Evolutionary conservation across 2,329 filamentous ascomycete species (phyloP).

Genomic region (Ceratocystis albifundus): DNA sequence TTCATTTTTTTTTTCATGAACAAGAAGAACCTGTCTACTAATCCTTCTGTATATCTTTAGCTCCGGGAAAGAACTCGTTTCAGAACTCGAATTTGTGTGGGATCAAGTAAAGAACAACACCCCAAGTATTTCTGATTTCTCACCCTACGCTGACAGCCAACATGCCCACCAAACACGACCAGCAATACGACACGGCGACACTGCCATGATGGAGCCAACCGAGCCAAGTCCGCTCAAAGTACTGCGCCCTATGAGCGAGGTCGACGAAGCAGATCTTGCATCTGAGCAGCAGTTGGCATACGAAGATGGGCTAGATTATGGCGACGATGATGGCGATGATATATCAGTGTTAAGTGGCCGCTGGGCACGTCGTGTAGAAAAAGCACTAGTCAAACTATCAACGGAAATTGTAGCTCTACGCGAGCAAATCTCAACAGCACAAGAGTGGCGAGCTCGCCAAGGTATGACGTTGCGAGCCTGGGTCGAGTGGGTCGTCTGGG

Average conservation of each 20-base stretch:
- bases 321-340: conserved; percentile 26
- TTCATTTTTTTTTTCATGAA: not conserved
- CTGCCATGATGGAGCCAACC: conserved; percentile 40
- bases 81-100: conserved; percentile 98
- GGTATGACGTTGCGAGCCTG: conserved; percentile 56
- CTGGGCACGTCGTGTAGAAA: conserved; percentile 76
- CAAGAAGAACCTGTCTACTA: not conserved
- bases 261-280: conserved; percentile 53
- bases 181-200: conserved; percentile 32
- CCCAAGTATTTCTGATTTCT: conserved; percentile 50
- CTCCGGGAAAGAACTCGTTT: conserved; percentile 76
- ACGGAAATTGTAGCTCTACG: conserved; percentile 84
- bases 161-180: conserved; percentile 26
- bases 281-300: conserved; percentile 39
- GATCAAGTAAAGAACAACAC: conserved; percentile 89
- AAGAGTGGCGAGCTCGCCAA: conserved; percentile 57
- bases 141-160: conserved; percentile 37
- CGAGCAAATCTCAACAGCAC: conserved; percentile 73
- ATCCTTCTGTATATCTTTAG: conserved; percentile 30
- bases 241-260: conserved; percentile 75
- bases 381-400: conserved; percentile 76
- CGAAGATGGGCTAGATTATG: conserved; percentile 37
- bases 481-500: conserved; percentile 59
- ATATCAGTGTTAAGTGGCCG: conserved; percentile 24
- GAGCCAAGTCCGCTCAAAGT: conserved; percentile 49